Base-by-base conservation (phyloP, 208 protist species). In the Angomonas ambiguus region DNA sequence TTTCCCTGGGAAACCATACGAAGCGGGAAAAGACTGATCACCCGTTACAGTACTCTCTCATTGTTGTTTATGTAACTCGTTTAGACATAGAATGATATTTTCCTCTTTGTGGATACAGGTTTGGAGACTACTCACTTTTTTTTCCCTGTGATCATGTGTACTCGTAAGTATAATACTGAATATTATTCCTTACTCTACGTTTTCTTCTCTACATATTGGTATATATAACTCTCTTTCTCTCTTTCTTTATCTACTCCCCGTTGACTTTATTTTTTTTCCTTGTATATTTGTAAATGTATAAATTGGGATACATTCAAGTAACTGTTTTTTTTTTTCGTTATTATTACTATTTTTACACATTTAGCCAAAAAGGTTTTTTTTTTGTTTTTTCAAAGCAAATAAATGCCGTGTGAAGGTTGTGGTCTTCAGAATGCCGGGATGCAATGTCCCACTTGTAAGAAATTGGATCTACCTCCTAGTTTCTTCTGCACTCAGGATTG, bases 361-460 rank as follows among this genome's bases (percentile, higher is more conserved):
- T 63, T 63, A n/a, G n/a, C n/a, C n/a, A n/a, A n/a, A n/a, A n/a
- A n/a, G n/a, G n/a, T n/a, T 55, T 62, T 63, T 34, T 60, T 58
- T 41, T 13, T 41, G 51, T 45, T 49, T 64, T 65, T 68, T 69
- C 18, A 34, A 35, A 33, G 57, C 1, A 61, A 64, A 13, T 4
- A 41, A 1, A 84, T 92, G 85, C 82, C 87, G 33, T 96, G 91
- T 65, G 87, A 92, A 72, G 91, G 91, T 1, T 96, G 91, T 65
- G 91, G 88, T 32, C 62, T 79, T 45, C 71, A 71, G 20, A 76
- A 81, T 51, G 85, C 88, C 11, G 67, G 68, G 2, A 72, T 96
- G 82, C 92, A 96, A 79, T 96, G 92, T 74, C 92, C 92, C 1
- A 92, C 83, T 31, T 96, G 92, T 75, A 94, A 93, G 73, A 94